A percentile compares a stretch with the other conserved stretches of the same genome.
phyloP scores from a whole-genome alignment of 1,139 yeast species.

The Debaryomyces nepalensis region DNA sequence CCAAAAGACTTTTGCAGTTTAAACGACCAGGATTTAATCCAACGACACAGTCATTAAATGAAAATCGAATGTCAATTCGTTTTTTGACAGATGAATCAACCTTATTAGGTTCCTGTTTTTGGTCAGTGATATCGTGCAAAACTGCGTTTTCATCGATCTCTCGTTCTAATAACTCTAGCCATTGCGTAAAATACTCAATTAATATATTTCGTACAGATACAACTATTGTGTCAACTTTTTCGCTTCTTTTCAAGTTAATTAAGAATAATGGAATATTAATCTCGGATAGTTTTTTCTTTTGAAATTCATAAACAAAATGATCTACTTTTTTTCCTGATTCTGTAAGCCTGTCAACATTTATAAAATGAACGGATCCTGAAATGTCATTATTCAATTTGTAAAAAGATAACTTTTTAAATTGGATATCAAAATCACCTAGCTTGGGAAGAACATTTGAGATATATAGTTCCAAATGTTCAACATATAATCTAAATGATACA shows the following conservation, averaged over 20 bases:
- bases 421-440: conserved; percentile 52
- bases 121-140: conserved; percentile 10
- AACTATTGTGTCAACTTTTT: conserved; percentile 31
- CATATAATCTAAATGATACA: conserved; percentile 27
- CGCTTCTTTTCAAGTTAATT: conserved; percentile 25
- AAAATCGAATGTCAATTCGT: conserved; percentile 45
- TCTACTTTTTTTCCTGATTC: conserved; percentile 4
- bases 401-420: conserved; percentile 29
- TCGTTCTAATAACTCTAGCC: conserved; percentile 47
- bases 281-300: conserved; percentile 20
- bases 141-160: conserved; percentile 13
- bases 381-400: conserved; percentile 37
- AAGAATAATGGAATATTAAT: conserved; percentile 28
- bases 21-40: conserved; percentile 66
- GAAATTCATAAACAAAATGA: conserved; percentile 34
- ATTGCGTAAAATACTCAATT: conserved; percentile 58
- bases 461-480: conserved; percentile 29
- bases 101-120: conserved; percentile 2
- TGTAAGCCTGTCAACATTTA: conserved; percentile 26
- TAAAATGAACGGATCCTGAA: conserved; percentile 34
- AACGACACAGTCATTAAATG: conserved; percentile 55
- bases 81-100: conserved; percentile 10
- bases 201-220: conserved; percentile 48
- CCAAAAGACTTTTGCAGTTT: conserved; percentile 53
- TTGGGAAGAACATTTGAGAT: conserved; percentile 33